A percentile compares a stretch with the other conserved stretches of the same genome.
phyloP scores from a whole-genome alignment of 352 stramenopile genomes.

The Globisporangium parvum region DNA sequence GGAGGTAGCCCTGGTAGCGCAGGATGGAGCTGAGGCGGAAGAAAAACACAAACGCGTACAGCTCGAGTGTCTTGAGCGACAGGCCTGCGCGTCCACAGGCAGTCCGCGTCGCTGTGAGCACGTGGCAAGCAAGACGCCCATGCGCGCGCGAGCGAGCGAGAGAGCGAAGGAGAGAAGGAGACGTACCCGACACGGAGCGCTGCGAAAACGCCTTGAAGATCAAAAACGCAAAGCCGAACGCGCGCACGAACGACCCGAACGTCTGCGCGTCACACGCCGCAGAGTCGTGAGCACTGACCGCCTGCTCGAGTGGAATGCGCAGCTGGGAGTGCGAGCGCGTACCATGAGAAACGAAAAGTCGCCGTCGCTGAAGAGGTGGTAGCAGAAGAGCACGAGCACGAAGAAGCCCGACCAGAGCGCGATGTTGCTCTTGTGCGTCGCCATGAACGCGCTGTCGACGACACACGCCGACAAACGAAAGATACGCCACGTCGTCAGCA shows the following conservation, averaged over 20 bases:
- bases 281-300: background rate
- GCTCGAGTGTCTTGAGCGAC: slow-evolving; percentile 96
- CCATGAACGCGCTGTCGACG: slow-evolving; percentile 49
- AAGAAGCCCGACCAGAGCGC: slow-evolving; percentile 95
- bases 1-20: slow-evolving; percentile 95
- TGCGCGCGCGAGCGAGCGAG: too few species aligned
- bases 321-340: background rate
- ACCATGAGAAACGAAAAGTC: slow-evolving; percentile 99
- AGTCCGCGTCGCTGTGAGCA: too few species aligned
- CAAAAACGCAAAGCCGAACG: slow-evolving; percentile 90
- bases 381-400: slow-evolving; percentile 92
- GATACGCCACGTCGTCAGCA: slow-evolving; percentile 3
- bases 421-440: slow-evolving; percentile 93
- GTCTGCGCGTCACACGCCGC: too few species aligned
- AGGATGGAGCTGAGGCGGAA: slow-evolving; percentile 96
- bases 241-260: slow-evolving; percentile 85
- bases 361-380: slow-evolving; percentile 95
- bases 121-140: too few species aligned
- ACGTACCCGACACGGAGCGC: slow-evolving; percentile 71
- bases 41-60: slow-evolving; percentile 96
- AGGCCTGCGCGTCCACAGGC: slow-evolving; percentile 42
- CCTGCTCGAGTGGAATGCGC: too few species aligned
- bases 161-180: too few species aligned
- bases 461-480: slow-evolving; percentile 1
- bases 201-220: slow-evolving; percentile 95